phyloP scores from a whole-genome alignment of 345 rosid species.

The Schrenkiella parvula region DNA sequence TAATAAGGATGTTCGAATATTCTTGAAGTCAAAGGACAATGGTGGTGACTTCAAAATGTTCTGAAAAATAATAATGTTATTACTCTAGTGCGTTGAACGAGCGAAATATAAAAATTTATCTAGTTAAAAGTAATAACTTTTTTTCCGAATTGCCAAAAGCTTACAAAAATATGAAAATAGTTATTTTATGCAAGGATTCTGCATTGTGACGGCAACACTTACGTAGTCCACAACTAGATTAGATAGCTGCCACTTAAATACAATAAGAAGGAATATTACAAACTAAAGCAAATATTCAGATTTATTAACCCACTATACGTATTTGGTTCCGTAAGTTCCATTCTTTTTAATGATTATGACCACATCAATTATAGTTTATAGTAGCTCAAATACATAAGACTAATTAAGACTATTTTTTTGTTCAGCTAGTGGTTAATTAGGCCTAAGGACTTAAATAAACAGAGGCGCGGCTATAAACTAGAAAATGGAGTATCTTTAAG shows the following conservation, averaged over 20 bases:
- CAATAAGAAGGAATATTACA: neutral
- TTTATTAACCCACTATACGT: constrained; percentile 12
- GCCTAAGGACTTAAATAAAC: constrained; percentile 13
- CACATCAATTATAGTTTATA: neutral
- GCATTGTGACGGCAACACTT: neutral
- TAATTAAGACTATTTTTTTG: neutral
- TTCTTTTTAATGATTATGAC: neutral
- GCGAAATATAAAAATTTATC: constrained; percentile 12
- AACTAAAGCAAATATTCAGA: neutral
- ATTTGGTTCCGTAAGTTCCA: constrained; percentile 4
- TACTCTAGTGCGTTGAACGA: constrained; percentile 2
- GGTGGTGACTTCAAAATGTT: neutral
- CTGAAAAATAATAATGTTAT: neutral
- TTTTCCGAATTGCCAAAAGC: no score
- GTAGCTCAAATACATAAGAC: neutral
- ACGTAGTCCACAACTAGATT: neutral
- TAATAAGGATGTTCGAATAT: neutral
- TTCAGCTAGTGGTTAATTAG: constrained; percentile 3
- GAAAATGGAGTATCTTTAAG: constrained; percentile 7
- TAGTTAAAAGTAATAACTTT: no score
- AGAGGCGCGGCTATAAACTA: constrained; percentile 16
- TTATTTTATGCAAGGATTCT: neutral
- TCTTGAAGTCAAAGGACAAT: constrained; percentile 4
- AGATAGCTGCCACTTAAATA: neutral
- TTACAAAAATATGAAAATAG: neutral